These are phyloP conservation scores for Achaetomiella virescens DNA, from an alignment of 495 filamentous ascomycete species.

Conservation along the genomic window DNA sequence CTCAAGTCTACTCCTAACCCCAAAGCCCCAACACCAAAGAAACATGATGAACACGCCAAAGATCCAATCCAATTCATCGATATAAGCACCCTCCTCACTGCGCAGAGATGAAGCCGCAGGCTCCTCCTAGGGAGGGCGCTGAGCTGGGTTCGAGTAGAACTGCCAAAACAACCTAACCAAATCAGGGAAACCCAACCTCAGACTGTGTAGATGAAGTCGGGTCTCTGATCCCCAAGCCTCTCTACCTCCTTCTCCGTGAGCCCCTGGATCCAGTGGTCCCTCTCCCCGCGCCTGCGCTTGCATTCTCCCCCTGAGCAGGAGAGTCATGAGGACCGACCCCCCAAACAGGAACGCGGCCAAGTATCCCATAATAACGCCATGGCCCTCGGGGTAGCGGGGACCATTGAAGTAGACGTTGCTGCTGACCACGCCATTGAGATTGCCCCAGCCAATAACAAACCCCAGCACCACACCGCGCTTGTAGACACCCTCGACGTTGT, in stretches of 20 bases:
- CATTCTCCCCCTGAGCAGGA: conserved; percentile 62
- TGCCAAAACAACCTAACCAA: no score
- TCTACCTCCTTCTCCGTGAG: conserved; percentile 53
- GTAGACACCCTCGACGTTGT: conserved; percentile 89
- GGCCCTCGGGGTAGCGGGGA: conserved; percentile 43
- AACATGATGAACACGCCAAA: no score
- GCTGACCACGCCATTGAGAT: conserved; percentile 79
- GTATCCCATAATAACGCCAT: conserved; percentile 43
- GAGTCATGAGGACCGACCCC: conserved; percentile 55
- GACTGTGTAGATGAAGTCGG: conserved; percentile 71
- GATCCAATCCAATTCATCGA: not conserved
- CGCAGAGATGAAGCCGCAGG: no score
- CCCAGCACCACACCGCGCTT: conserved; percentile 85
- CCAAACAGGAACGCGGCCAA: conserved; percentile 46
- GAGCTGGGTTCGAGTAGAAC: no score
- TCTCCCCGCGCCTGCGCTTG: conserved; percentile 54
- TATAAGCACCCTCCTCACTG: not conserved
- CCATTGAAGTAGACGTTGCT: conserved; percentile 59
- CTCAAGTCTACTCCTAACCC: not conserved
- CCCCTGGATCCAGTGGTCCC: conserved; percentile 63
- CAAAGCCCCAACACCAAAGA: not conserved
- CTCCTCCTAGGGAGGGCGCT: no score
- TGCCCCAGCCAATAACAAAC: conserved; percentile 89
- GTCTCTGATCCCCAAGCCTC: conserved; percentile 62
- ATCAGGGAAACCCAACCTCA: conserved; percentile 1